Evolutionary conservation across 75 land plant species (phyloP).

Genomic region (Chamaecyparis obtusa): DNA sequence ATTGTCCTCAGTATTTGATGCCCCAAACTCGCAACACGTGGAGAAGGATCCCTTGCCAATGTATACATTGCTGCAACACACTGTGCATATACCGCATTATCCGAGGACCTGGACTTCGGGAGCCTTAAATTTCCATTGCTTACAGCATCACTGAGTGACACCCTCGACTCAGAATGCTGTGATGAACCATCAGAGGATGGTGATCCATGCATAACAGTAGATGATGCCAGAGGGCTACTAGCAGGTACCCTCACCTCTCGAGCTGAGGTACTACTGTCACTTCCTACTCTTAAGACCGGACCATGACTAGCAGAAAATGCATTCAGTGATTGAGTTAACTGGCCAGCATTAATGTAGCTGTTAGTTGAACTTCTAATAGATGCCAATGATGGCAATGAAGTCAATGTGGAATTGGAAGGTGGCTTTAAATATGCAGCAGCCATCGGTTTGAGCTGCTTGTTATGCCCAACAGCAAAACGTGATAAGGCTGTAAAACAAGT

Average conservation of each 20-base stretch:
- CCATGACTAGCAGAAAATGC: slow-evolving; percentile 39
- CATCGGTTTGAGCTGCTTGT: slow-evolving; percentile 73
- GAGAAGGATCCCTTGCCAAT: slow-evolving; percentile 87
- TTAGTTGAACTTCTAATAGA: slow-evolving; percentile 26
- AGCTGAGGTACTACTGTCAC: slow-evolving; percentile 33
- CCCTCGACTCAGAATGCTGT: slow-evolving; percentile 62
- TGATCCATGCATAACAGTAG: slow-evolving; percentile 72
- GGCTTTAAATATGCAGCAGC: slow-evolving; percentile 87
- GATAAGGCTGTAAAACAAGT: slow-evolving; percentile 63
- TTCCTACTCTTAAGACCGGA: slow-evolving; percentile 47
- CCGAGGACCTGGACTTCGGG: slow-evolving; percentile 56
- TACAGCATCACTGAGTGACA: slow-evolving; percentile 40
- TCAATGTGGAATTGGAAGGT: slow-evolving; percentile 51
- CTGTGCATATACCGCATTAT: slow-evolving; percentile 64
- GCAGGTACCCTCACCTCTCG: slow-evolving; percentile 53
- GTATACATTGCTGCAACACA: slow-evolving; percentile 69
- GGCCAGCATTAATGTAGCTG: slow-evolving; percentile 39
- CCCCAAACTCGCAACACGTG: slow-evolving; percentile 75
- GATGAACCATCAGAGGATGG: slow-evolving; percentile 83
- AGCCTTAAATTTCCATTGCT: slow-evolving; percentile 63
- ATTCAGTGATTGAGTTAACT: slow-evolving; percentile 33
- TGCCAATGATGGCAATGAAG: slow-evolving; percentile 48
- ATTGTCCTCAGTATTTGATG: slow-evolving; percentile 65
- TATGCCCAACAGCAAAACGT: slow-evolving; percentile 86
- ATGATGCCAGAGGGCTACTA: slow-evolving; percentile 55